These are phyloP conservation scores for Oenanthe sinensis DNA, from an alignment of 129 eudicot species.

Conservation along the genomic window DNA sequence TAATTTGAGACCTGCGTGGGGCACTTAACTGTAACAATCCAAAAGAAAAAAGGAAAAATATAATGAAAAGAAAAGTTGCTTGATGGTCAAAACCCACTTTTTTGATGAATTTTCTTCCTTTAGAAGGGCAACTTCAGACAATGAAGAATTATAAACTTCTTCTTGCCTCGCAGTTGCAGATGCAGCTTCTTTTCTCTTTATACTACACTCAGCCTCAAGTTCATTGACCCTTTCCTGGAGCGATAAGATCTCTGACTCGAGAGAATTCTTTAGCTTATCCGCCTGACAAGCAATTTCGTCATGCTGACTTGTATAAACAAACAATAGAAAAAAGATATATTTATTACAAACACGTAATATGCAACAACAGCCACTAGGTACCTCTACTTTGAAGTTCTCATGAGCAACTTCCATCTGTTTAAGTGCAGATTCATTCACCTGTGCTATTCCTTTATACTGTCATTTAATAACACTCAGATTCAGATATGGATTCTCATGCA, in stretches of 20 bases:
- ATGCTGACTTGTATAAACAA: neutral
- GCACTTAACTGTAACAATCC: neutral
- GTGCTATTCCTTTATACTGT: slow-evolving; percentile 78
- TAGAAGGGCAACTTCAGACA: slow-evolving; percentile 46
- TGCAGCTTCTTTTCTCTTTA: slow-evolving; percentile 55
- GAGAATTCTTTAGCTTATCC: slow-evolving; percentile 46
- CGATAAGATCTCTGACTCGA: slow-evolving; percentile 62
- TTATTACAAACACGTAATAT: neutral
- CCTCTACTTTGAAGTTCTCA: slow-evolving; percentile 60
- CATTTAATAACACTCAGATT: neutral
- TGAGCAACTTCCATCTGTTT: slow-evolving; percentile 69
- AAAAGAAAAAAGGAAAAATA: neutral
- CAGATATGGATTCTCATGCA: neutral
- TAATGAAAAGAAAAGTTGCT: neutral
- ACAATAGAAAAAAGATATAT: neutral
- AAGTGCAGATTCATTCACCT: slow-evolving; percentile 75
- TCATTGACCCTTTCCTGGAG: slow-evolving; percentile 47
- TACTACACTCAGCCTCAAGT: slow-evolving; percentile 56
- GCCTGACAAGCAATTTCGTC: slow-evolving; percentile 25
- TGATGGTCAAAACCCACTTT: slow-evolving; percentile 15
- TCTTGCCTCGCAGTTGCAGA: slow-evolving; percentile 58
- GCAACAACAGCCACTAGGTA: neutral
- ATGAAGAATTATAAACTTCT: slow-evolving; percentile 59
- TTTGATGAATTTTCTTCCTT: slow-evolving; percentile 51
- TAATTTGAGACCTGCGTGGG: slow-evolving; percentile 32